A percentile compares a stretch with the other conserved stretches of the same genome.
Conservation (phyloP, 2,329 filamentous ascomycete genomes). For the Dichotomopilus funicola region DNA sequence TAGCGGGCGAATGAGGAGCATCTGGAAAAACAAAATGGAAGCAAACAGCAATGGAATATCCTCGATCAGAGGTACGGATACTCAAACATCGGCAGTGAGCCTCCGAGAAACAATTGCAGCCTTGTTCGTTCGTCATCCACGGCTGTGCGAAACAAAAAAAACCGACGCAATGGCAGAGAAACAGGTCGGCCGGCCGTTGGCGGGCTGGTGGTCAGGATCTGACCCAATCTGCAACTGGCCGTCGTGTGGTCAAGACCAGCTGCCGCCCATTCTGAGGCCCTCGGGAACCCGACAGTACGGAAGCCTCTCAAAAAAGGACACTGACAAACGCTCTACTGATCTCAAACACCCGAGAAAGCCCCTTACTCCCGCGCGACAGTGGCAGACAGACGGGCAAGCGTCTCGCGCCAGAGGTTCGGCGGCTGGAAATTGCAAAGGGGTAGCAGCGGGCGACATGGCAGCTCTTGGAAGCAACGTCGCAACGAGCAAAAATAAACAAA, state of each 20-base stretch:
- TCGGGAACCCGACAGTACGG: slow-evolving; percentile 22
- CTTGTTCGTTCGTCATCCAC: slow-evolving; percentile 2
- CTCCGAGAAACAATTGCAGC: slow-evolving; percentile 6
- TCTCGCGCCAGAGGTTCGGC: slow-evolving; percentile 8
- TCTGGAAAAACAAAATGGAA: too few relatives aligned
- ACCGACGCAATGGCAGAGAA: not conserved
- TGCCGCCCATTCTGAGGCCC: slow-evolving; percentile 15
- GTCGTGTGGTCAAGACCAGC: slow-evolving; percentile 13
- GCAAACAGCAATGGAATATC: too few relatives aligned
- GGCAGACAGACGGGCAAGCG: not conserved
- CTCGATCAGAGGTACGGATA: too few relatives aligned
- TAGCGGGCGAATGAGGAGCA: too few relatives aligned
- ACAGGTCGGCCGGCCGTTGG: slow-evolving; percentile 6
- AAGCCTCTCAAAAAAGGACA: slow-evolving; percentile 13
- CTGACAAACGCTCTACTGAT: not conserved
- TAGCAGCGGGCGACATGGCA: slow-evolving; percentile 7
- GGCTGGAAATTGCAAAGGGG: slow-evolving; percentile 17
- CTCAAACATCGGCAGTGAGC: not conserved
- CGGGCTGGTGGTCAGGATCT: slow-evolving; percentile 14
- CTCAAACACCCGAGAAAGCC: slow-evolving; percentile 1
- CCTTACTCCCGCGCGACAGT: slow-evolving; percentile 16
- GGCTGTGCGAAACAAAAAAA: slow-evolving; percentile 3
- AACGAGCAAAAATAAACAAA: slow-evolving; percentile 1
- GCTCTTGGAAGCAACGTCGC: slow-evolving; percentile 11
- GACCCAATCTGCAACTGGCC: slow-evolving; percentile 22